These are phyloP conservation scores for Lentinula detonsa DNA, from an alignment of 768 basidiomycete genomes.

Conservation along the genomic window DNA sequence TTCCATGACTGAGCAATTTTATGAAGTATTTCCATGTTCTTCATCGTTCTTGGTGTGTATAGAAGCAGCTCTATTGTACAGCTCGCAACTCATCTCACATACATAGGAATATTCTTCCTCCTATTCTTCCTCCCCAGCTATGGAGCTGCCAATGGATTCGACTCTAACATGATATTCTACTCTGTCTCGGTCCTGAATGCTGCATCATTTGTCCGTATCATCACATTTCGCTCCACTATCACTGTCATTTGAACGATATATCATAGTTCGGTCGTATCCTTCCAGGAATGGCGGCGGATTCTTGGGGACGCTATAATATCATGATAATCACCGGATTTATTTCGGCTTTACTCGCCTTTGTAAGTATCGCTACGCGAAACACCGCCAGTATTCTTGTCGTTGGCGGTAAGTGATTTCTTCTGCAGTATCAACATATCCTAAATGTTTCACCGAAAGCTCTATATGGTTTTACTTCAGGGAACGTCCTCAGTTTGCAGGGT, in stretches of 20 bases:
- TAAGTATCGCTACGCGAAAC: conserved; percentile 12
- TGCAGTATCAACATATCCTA: not conserved
- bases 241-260: not conserved
- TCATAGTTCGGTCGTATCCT: not conserved
- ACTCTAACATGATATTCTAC: conserved; percentile 14
- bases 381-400: conserved; percentile 11
- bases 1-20: no score
- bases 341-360: conserved; percentile 10
- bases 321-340: conserved; percentile 8
- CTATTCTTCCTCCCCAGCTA: conserved; percentile 14
- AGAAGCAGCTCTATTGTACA: not conserved
- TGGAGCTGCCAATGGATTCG: conserved; percentile 12
- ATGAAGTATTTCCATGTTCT: not conserved
- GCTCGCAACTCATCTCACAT: not conserved
- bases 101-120: conserved; percentile 11
- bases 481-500: conserved; percentile 11
- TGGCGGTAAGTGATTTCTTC: not conserved
- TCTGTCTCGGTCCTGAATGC: conserved; percentile 14
- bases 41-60: not conserved
- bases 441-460: not conserved
- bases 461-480: conserved; percentile 14
- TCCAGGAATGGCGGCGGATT: conserved; percentile 12
- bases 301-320: conserved; percentile 14
- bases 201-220: conserved; percentile 11
- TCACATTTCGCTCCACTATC: not conserved